Evolutionary conservation across 352 stramenopile species (phyloP), one percentile per base, ranked within the genome.

Genomic region (Phytophthora uliginosa): DNA sequence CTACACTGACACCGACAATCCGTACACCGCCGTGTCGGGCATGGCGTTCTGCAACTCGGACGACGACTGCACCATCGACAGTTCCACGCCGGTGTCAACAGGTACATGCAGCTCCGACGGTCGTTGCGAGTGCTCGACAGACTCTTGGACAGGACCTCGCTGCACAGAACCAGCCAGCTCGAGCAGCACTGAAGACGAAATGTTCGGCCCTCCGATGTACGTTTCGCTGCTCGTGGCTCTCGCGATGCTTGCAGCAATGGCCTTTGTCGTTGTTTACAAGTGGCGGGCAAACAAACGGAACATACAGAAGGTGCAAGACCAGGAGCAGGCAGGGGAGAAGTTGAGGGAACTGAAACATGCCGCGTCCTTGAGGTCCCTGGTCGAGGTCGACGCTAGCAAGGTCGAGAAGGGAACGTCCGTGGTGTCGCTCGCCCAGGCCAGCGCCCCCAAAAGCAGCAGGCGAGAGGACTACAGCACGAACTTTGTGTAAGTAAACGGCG

Each of bases 1-100:
- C 64, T 93, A 92, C 73, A 69, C 71, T 1, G 81, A 92, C 56
- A 56, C 53, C 3, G 77, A 88, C 18, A 94, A 94, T 63, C 58
- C 66, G 58, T 63, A 69, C 8, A 71, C 76, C 5, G 76, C 78
- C 4, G 86, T 94, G 6, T 60, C 67, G 2, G 86, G 86, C 7
- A 81, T 77, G 42, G 86, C 59, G 0, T 86, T 86, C n/a, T 94
- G 84, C 68, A 56, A 59, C 2, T 79, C 60, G 3, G 70, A 87
- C 47, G 77, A 87, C 13, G 84, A 92, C 59, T 94, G 84, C 59
- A 84, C 82, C 4, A 65, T 84, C 47, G 45, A 47, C 3, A 59
- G 42, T 4, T 12, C 42, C 13, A 64, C 66, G 17, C 67, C 63
- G 18, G 62, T 84, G 20, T 50, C 33, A 33, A 86, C 79, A 2